Base-by-base conservation (phyloP, 768 basidiomycete genomes). In the Ramaria rubella region DNA sequence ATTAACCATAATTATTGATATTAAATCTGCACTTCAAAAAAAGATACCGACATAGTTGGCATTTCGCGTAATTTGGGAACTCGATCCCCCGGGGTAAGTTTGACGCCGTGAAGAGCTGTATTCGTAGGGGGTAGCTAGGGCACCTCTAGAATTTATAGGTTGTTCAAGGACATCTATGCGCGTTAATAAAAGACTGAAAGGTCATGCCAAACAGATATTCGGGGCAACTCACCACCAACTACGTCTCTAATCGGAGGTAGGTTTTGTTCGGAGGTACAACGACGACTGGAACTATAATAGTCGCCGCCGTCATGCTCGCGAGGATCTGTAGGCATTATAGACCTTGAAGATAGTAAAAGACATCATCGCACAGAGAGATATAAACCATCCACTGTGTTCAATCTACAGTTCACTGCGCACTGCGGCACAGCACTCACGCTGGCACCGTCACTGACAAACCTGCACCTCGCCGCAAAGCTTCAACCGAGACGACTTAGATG, bases 171-270 rank as follows among this genome's bases (percentile, higher is more conserved):
- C 33, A 51, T 36, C 49, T 51, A 19, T 34, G 8, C 24, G n/a
- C n/a, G n/a, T n/a, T n/a, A n/a, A 33, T 26, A 34, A 17, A 30
- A 19, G 24, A 6, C 7, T 33, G 15, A 7, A 23, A 36, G 31
- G 11, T 15, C 14, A 51, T 51, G 15, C 17, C 15, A 48, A n/a
- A 42, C 46, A 14, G n/a, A 6, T 14, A 52, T 19, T 52, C 36
- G 23, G 38, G 34, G 19, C 27, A 8, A 42, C 55, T 44, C 27
- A 56, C 55, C 55, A 21, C 55, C 55, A 49, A 56, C 44, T 9
- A 56, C 43, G 42, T 56, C 55, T 46, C 55, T 56, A 23, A 56
- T 56, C 4, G 55, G 31, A 49, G 55, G 55, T 34, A 56, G 33
- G 19, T 30, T 46, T 33, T 36, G 14, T 17, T 51, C 34, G 17